Base-by-base conservation (phyloP, 2,329 filamentous ascomycete genomes). In the Zelopaecilomyces penicillatus region DNA sequence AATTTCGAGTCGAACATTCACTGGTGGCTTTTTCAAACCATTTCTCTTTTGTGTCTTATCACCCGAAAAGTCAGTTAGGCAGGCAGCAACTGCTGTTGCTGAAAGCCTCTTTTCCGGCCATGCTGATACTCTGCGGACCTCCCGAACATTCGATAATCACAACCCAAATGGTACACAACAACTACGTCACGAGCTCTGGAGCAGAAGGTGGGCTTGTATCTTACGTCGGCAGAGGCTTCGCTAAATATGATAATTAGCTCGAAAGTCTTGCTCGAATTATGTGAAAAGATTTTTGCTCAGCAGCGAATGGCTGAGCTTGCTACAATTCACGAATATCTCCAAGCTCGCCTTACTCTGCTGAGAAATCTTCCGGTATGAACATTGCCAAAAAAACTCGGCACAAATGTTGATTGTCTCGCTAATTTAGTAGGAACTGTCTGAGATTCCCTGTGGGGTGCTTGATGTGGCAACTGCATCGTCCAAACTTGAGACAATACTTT, bases 401-500 rank as follows among this genome's bases (percentile, higher is more conserved):
- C 19, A 19, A 19, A 19, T 19, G 19, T 19, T 19, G 19, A 19
- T 7, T n/a, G 19, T 30, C 38, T 6, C n/a, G n/a, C 9, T 39
- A 35, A 42, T 9, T 26, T 26, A 7, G 7, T 33, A 82, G 74
- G 77, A 79, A 48, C 58, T 83, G 32, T 69, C 70, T 9, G 69
- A 75, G 37, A 58, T 79, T 6, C 64, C 73, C 2, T 70, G 72
- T 37, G 78, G 80, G 37, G 66, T 78, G 19, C 62, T 71, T 1
- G 76, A 83, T 52, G 68, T 78, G 30, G 68, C 68, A 27, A 65
- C 67, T 11, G 70, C 75, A 10, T 71, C 70, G 4, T 73, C 70
- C 5, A 78, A 73, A 52, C 65, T 81, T 4, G 82, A 85, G 61
- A 82, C 78, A 0, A 68, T 78, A 1, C 71, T 85, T 35, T 63